These are phyloP conservation scores for Articulospora tetracladia DNA, from an alignment of 495 filamentous ascomycete species.

Conservation along the genomic window DNA sequence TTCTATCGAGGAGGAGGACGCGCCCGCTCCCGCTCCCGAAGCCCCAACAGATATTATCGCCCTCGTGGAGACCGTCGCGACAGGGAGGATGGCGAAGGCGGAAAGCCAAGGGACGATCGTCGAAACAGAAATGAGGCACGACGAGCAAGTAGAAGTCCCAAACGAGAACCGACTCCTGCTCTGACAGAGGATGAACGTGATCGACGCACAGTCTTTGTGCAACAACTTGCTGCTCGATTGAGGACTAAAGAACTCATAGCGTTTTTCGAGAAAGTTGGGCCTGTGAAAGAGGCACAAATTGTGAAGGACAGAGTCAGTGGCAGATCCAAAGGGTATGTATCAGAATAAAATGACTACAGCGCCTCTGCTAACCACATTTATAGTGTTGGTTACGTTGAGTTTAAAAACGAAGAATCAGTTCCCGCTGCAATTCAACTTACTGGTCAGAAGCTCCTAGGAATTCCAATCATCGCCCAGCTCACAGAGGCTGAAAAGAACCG, in stretches of 20 bases:
- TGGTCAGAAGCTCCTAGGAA: conserved; percentile 96
- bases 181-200: conserved; percentile 95
- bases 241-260: conserved; percentile 87
- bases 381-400: conserved; percentile 99
- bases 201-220: conserved; percentile 94
- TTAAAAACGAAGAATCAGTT: conserved; percentile 94
- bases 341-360: background rate
- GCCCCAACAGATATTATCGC: conserved; percentile 74
- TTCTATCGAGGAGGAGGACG: conserved; percentile 71
- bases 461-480: conserved; percentile 96
- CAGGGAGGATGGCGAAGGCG: conserved; percentile 40
- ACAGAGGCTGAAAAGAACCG: conserved; percentile 99
- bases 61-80: conserved; percentile 55
- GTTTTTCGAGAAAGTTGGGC: conserved; percentile 96
- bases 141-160: conserved; percentile 47
- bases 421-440: conserved; percentile 93
- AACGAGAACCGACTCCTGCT: conserved; percentile 49
- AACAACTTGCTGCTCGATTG: conserved; percentile 91
- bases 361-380: conserved; percentile 29
- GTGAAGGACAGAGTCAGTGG: conserved; percentile 98
- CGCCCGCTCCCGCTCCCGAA: conserved; percentile 70
- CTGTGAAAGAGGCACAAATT: conserved; percentile 96
- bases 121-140: conserved; percentile 50
- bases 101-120: conserved; percentile 42
- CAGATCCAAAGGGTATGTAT: conserved; percentile 89